Evolutionary conservation across 306 rosid genomes (phyloP).

Genomic region (Lagenaria siceraria): DNA sequence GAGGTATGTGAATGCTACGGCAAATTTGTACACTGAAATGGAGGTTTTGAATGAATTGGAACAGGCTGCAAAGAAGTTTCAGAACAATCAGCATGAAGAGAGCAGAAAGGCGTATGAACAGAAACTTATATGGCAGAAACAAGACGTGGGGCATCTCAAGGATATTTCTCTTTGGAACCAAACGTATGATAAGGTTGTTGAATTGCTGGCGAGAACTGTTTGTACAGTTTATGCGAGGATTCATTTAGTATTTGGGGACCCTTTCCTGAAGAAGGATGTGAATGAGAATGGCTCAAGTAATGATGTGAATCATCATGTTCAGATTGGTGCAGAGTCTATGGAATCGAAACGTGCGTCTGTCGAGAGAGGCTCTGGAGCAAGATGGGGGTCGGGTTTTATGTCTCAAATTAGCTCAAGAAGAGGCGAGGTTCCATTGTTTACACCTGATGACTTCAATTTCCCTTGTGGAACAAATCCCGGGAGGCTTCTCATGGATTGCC

Average conservation of each 20-base stretch:
- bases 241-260: conserved; percentile 42
- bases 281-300: conserved; percentile 19
- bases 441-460: conserved; percentile 55
- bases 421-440: conserved; percentile 44
- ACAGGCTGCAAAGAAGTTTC: conserved; percentile 71
- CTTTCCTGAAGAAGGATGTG: conserved; percentile 26
- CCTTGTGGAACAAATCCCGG: conserved; percentile 88
- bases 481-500: conserved; percentile 85
- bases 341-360: conserved; percentile 27
- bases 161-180: conserved; percentile 85
- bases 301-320: conserved; percentile 5
- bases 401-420: conserved; percentile 32
- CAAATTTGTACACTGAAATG: conserved; percentile 64
- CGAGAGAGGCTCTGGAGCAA: conserved; percentile 27
- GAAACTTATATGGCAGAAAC: conserved; percentile 76
- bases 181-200: conserved; percentile 83
- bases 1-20: conserved; percentile 71
- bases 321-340: background rate
- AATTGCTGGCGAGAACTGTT: conserved; percentile 80
- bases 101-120: conserved; percentile 61
- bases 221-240: conserved; percentile 78
- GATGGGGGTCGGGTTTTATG: conserved; percentile 24
- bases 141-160: conserved; percentile 77
- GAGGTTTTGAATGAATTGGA: conserved; percentile 88
- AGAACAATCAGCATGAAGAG: conserved; percentile 71